Percentiles rank a stretch among this genome's conserved stretches.
phyloP scores from a whole-genome alignment of 306 rosid species.

The Quercus glauca region DNA sequence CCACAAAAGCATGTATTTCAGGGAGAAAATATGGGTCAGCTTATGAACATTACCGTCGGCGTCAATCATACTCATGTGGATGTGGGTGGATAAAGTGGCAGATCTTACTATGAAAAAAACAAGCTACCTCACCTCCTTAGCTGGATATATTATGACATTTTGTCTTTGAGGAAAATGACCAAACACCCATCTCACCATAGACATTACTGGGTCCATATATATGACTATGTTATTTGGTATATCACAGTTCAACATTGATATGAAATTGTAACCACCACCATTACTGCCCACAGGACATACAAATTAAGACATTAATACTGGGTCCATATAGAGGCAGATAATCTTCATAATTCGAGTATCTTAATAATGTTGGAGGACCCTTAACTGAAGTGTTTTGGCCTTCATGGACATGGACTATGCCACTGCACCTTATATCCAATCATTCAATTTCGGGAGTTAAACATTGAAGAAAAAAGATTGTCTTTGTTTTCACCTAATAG shows the following conservation, averaged over 20 bases:
- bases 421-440: background rate
- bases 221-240: background rate
- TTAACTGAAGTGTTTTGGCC: background rate
- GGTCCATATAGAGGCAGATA: conserved; percentile 6
- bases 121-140: conserved; percentile 30
- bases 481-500: too few relatives aligned
- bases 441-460: background rate
- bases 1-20: background rate
- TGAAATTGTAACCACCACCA: conserved; percentile 48
- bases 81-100: conserved; percentile 27
- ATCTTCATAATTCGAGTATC: background rate
- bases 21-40: background rate
- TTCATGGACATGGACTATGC: background rate
- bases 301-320: background rate
- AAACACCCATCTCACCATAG: conserved; percentile 22
- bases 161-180: conserved; percentile 41
- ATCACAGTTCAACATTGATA: conserved; percentile 27
- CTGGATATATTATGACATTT: conserved; percentile 43
- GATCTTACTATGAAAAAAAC: conserved; percentile 11
- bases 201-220: conserved; percentile 34
- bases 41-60: background rate
- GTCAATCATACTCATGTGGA: background rate
- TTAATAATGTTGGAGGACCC: background rate
- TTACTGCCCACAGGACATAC: conserved; percentile 20
- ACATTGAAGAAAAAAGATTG: too few relatives aligned